Evolutionary conservation across 1,284 basidiomycete genomes (phyloP), one percentile per base, ranked within the genome.

Genomic region (Erythrobasidium hasegawianum): DNA sequence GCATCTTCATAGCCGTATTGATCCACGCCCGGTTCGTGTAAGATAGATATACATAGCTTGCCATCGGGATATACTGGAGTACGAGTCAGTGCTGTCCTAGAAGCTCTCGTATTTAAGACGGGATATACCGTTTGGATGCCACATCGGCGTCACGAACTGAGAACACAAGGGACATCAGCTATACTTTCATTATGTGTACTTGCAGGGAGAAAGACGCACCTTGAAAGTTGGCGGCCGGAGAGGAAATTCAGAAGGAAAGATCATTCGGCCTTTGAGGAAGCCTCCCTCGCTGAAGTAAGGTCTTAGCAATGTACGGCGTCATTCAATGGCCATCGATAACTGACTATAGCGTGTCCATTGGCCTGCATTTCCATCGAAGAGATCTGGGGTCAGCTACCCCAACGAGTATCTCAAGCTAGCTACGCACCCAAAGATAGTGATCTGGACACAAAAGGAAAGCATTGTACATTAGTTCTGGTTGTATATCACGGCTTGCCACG

Each of bases 1-100:
- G 96, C 94, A 75, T 97, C 90, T 78, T 99, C 96, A 75, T 94
- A 97, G 8, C 96, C 96, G 77, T 90, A 98, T 78, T 97, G 89
- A 79, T 99, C 96, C 68, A 95, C 90, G 55, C 93, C 95, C 1
- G 96, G 96, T 40, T 90, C 86, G 76, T 99, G 95, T 90, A 98
- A 81, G 75, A 98, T 97, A 43, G 95, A 97, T 68, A 98, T 90
- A 80, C 95, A 98, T 60, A 97, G 90, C 49, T 83, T 84, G 24
- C 93, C 92, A 77, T 91, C 88, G 20, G 85, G 75, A 76, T 97
- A 98, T 74, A 96, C 93, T 96, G 73, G 29, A 45, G 27, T 43
- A 18, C 18, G 40, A 43, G 8, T 33, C 16, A 13, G 22, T n/a
- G n/a, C n/a, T n/a, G n/a, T n/a, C 14, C 33, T 7, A 55, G 57